phyloP scores from a whole-genome alignment of 306 rosid species.

The Acacia crassicarpa region DNA sequence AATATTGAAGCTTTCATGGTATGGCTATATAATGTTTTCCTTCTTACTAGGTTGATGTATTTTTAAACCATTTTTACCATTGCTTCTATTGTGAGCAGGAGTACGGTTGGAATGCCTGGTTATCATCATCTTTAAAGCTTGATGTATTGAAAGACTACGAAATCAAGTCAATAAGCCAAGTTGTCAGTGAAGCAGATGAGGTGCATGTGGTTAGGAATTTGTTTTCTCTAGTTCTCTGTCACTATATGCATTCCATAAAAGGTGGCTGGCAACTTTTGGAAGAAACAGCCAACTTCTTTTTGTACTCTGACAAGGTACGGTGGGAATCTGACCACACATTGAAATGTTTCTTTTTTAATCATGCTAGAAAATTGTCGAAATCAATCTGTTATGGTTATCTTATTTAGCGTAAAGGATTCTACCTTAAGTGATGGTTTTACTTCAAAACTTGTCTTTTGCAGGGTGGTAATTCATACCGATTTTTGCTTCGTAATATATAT shows the following conservation, averaged over 20 bases:
- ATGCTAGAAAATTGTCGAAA: slow-evolving; percentile 21
- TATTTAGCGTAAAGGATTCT: not conserved
- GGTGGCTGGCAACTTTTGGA: slow-evolving; percentile 99
- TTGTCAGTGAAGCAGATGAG: slow-evolving; percentile 56
- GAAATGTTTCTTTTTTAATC: slow-evolving; percentile 23
- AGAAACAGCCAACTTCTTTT: slow-evolving; percentile 77
- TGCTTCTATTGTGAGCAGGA: slow-evolving; percentile 57
- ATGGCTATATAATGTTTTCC: slow-evolving; percentile 23
- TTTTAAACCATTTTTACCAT: slow-evolving; percentile 6
- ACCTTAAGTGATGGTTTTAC: slow-evolving; percentile 27
- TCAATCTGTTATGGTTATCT: slow-evolving; percentile 21
- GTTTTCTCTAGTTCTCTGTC: slow-evolving; percentile 80
- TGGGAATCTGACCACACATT: slow-evolving; percentile 27
- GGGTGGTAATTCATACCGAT: slow-evolving; percentile 55
- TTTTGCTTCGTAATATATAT: slow-evolving; percentile 80
- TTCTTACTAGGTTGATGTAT: slow-evolving; percentile 24
- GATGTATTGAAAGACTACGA: slow-evolving; percentile 64
- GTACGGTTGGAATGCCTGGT: slow-evolving; percentile 95
- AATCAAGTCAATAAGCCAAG: slow-evolving; percentile 42
- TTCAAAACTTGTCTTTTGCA: slow-evolving; percentile 38
- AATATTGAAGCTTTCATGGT: slow-evolving; percentile 99
- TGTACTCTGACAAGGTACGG: slow-evolving; percentile 73
- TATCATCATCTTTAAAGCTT: slow-evolving; percentile 71
- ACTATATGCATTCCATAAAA: slow-evolving; percentile 72
- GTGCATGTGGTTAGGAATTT: slow-evolving; percentile 61